phyloP scores from a whole-genome alignment of 441 rosid genomes.

The Aquilaria agallochum region DNA sequence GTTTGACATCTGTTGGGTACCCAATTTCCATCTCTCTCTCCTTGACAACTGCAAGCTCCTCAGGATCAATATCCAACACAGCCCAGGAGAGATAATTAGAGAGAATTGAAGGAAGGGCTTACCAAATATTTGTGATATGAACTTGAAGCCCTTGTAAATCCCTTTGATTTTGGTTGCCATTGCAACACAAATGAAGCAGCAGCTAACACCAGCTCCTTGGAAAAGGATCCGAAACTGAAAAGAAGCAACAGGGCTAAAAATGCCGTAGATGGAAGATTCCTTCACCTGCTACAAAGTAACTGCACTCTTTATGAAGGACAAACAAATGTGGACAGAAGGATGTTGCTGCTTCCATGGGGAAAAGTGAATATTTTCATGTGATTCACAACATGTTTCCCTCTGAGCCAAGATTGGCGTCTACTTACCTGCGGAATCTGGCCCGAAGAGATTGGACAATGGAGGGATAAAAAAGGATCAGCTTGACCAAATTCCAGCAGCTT shows the following conservation, averaged over 20 bases:
- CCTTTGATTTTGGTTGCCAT: constrained; percentile 88
- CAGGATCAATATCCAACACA: constrained; percentile 6
- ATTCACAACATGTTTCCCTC: constrained; percentile 26
- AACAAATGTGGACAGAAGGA: constrained; percentile 19
- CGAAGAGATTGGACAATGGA: neutral
- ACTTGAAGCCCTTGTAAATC: constrained; percentile 84
- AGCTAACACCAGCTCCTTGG: constrained; percentile 4
- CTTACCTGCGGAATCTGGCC: constrained; percentile 12
- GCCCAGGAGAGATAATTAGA: neutral
- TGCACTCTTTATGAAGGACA: constrained; percentile 3
- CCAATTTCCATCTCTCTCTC: constrained; percentile 68
- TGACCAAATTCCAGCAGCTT: constrained; percentile 16
- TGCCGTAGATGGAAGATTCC: constrained; percentile 5
- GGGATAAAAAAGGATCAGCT: neutral
- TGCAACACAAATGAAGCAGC: constrained; percentile 14
- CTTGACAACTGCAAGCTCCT: constrained; percentile 37
- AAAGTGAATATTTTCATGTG: constrained; percentile 25
- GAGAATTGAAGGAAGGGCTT: constrained; percentile 12
- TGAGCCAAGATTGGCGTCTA: constrained; percentile 38
- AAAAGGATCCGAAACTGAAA: constrained; percentile 9
- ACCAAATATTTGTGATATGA: constrained; percentile 86
- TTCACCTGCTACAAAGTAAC: constrained; percentile 25
- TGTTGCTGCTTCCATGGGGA: constrained; percentile 18
- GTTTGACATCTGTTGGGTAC: constrained; percentile 69
- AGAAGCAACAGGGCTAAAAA: constrained; percentile 11